A percentile compares a stretch with the other conserved stretches of the same genome.
phyloP scores from a whole-genome alignment of 495 filamentous ascomycete species.

The Aspergillus egyptiacus region DNA sequence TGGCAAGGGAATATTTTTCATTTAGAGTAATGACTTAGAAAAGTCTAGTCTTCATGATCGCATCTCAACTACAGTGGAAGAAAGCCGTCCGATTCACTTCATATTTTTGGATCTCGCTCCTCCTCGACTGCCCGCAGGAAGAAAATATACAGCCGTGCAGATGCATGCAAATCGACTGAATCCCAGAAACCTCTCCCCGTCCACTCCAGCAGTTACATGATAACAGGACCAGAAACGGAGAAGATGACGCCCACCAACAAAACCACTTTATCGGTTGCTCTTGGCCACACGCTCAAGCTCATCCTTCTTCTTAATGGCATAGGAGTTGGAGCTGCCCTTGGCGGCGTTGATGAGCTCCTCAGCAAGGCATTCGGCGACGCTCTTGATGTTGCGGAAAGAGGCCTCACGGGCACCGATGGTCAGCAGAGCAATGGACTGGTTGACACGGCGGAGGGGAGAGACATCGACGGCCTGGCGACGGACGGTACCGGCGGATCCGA shows the following conservation, averaged over 20 bases:
- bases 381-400: conserved; percentile 98
- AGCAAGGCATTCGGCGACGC: conserved; percentile 93
- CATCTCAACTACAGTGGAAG: conserved; percentile 43
- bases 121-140: conserved; percentile 37
- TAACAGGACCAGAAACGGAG: conserved; percentile 42
- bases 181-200: conserved; percentile 44
- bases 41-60: conserved; percentile 41
- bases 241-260: conserved; percentile 40
- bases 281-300: conserved; percentile 99
- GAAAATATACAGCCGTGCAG: conserved; percentile 45
- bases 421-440: conserved; percentile 97
- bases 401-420: conserved; percentile 97
- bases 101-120: conserved; percentile 37
- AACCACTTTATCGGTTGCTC: conserved; percentile 84
- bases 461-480: conserved; percentile 99
- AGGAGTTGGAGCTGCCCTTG: conserved; percentile 99
- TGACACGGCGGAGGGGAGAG: conserved; percentile 96
- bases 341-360: conserved; percentile 99
- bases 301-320: conserved; percentile 99
- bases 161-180: conserved; percentile 45
- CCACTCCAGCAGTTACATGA: conserved; percentile 44
- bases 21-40: conserved; percentile 29
- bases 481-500: conserved; percentile 98
- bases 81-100: conserved; percentile 40
- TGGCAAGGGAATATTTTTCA: conserved; percentile 23